Evolutionary conservation across 176 grass and related monocot genomes (phyloP), one percentile per base, ranked within the genome.

Genomic region (Melocanna baccifera): DNA sequence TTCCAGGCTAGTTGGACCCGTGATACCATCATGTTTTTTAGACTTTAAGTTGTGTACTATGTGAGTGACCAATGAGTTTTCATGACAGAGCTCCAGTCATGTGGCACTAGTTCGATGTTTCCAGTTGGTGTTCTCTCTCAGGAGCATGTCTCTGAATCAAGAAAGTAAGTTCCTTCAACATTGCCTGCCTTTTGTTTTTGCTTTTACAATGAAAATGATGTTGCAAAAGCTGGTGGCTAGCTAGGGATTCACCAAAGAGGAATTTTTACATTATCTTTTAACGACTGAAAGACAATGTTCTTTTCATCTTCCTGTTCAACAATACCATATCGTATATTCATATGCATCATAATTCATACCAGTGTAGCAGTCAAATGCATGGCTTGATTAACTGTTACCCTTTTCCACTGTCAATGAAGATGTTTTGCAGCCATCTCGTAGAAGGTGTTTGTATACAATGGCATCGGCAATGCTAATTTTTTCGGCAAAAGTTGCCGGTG

Each of bases 121-220:
- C 69, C 96, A 99, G 88, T 87, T 99, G 78, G 96, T 88, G 11
- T 94, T 99, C 51, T 99, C 93, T 88, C 83, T 99, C 40, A 99
- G 91, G 86, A 89, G 48, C 43, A 81, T 88, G 14, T 88, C 93
- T 63, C 81, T 99, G 77, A 75, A 77, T 73, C 72, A 88, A 75
- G 87, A 96, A 67, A 92, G 96, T 99, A 89, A 94, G 91, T 92
- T 94, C 67, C 67, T 87, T 15, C 1, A 81, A 48, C 39, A 57
- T 79, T 80, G 2, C 22, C 41, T 46, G 3, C 52, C 16, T 76
- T 47, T 79, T 11, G 12, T 32, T 42, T 84, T 67, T 76, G 13
- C 22, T 26, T 37, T 19, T 57, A 51, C 46, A 63, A 63, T 63
- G 81, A 30, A 73, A 73, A 73, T 48, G n/a, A 51, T 48, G 14